Evolutionary conservation across 2,329 filamentous ascomycete species (phyloP), one percentile per base, ranked within the genome.

Genomic region (Paramyrothecium roridum): DNA sequence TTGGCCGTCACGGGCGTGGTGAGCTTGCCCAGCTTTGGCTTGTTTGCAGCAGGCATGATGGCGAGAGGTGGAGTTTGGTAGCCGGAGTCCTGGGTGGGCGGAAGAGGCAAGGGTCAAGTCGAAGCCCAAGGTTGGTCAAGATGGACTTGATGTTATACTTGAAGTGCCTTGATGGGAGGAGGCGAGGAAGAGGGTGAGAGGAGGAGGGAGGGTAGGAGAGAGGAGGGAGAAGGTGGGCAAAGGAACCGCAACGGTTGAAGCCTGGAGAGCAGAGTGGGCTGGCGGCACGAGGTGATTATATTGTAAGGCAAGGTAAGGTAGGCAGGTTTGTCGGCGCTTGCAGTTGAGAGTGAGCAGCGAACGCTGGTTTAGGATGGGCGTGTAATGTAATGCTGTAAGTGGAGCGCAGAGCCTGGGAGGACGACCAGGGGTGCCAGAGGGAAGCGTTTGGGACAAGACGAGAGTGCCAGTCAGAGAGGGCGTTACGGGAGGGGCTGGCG

Each of bases 1-100:
- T 83, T 81, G 63, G 80, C 73, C 67, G 67, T 68, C 55, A 76
- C 65, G 69, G 81, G 73, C 78, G 84, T 84, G 63, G 50, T 78
- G 74, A 51, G 49, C 49, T 51, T 51, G n/a, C 33, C 49, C 17
- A 51, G 49, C 49, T 51, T 51, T 12, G 49, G 49, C 49, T 40
- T 51, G 49, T 43, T 43, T 13, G 33, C 49, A 20, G 49, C 30
- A 51, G 49, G 49, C 49, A 51, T 51, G 33, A 12, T 40, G 49
- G 20, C 49, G n/a, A n/a, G 33, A 8, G 11, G 30, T 50, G 21
- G n/a, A 19, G n/a, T 48, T 19, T 20, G 46, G 46, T 48, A 19
- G 48, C 3, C 26, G 23, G 30, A 19, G 20, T 30, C 10, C 23
- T 19, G 13, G n/a, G 48, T 17, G 22, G 22, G 22, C 2, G 48